These are phyloP conservation scores for Trypanosoma theileri DNA, from an alignment of 208 protist genomes.

Conservation along the genomic window DNA sequence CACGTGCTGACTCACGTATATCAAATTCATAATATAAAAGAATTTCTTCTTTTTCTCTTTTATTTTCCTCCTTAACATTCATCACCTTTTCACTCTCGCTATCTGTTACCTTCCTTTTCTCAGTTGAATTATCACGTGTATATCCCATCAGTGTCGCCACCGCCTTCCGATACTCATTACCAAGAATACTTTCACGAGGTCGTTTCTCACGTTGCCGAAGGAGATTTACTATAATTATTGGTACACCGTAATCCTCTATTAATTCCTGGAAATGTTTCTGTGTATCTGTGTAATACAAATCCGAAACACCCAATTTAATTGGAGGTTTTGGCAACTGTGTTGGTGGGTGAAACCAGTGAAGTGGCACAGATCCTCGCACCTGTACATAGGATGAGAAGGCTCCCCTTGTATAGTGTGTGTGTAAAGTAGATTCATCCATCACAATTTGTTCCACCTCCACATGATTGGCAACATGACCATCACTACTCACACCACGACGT, in stretches of 20 bases:
- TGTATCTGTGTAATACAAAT: conserved; percentile 58
- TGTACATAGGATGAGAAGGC: conserved; percentile 75
- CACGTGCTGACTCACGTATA: conserved; percentile 59
- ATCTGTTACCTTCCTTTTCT: conserved; percentile 20
- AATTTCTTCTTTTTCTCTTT: conserved; percentile 28
- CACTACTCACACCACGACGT: conserved; percentile 92
- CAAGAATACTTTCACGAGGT: conserved; percentile 80
- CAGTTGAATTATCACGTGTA: neutral
- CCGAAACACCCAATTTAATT: conserved; percentile 58
- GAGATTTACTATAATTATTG: conserved; percentile 92
- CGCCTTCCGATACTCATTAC: conserved; percentile 61
- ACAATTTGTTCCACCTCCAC: conserved; percentile 92
- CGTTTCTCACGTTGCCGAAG: conserved; percentile 89
- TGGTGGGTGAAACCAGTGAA: conserved; percentile 79
- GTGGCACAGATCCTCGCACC: conserved; percentile 80
- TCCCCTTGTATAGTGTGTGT: conserved; percentile 27
- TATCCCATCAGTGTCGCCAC: conserved; percentile 53
- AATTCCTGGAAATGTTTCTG: conserved; percentile 93
- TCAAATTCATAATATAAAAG: conserved; percentile 86
- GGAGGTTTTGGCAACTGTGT: conserved; percentile 81
- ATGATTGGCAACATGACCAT: conserved; percentile 83
- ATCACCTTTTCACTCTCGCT: neutral
- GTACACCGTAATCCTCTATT: conserved; percentile 84
- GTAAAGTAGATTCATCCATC: conserved; percentile 43
- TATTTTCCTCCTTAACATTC: conserved; percentile 12